Evolutionary conservation across 768 basidiomycete genomes (phyloP), one percentile per base, ranked within the genome.

Genomic region (Russula sp.): DNA sequence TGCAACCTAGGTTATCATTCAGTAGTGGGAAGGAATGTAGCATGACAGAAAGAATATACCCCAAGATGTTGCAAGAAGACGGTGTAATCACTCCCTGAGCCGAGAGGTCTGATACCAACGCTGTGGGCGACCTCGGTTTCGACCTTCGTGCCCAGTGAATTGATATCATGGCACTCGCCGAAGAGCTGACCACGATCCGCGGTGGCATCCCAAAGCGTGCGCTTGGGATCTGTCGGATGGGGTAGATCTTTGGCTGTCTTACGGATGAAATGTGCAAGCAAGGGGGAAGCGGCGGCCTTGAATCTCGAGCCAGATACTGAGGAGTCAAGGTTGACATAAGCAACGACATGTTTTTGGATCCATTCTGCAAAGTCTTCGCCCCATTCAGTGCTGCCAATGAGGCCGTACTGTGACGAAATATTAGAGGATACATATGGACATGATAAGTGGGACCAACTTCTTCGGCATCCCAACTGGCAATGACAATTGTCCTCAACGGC

Each of bases 331-430:
- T 97, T 97, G 61, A 97, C 75, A 71, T 98, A 98, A 14, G 90
- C 82, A 16, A 91, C 93, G 49, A 87, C 89, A 65, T 95, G 82
- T 39, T 87, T 77, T 45, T 82, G 79, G 44, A 98, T 84, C 85
- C 89, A 96, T 16, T 83, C 79, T 0, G 84, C 71, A 70, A 96
- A 98, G 71, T 98, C 96, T 73, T 98, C 96, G 3, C 86, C 93
- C 83, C 88, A 96, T 74, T 98, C 96, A 4, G 91, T 95, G 69
- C 87, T 89, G 32, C 95, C 95, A 42, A 91, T 72, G 47, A 93
- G 79, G 31, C 89, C 90, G 57, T 82, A 81, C 80, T 81, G 66
- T 7, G 13, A 57, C 31, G 49, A 49, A 13, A 27, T 44, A 31
- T 49, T 22, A 45, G 22, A 6, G 13, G 16, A 32, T 13, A 44